These are phyloP conservation scores for Penicillium lividum DNA, from an alignment of 495 filamentous ascomycete species.

Conservation along the genomic window DNA sequence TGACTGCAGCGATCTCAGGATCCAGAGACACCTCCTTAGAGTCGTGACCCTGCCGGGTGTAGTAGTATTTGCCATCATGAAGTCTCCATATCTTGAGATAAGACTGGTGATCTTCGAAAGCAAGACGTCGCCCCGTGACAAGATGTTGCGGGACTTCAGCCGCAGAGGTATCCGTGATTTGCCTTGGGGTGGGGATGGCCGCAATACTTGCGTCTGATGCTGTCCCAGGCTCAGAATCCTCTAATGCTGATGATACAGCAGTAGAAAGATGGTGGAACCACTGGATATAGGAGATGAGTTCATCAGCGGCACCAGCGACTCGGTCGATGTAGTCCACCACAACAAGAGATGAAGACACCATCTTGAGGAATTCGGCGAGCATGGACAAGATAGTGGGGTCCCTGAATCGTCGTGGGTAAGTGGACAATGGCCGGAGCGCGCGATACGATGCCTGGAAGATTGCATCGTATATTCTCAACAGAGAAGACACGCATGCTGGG, in stretches of 20 bases:
- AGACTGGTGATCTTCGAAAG: conserved; percentile 38
- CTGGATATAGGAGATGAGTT: conserved; percentile 29
- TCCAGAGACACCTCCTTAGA: conserved; percentile 37
- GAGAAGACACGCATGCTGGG: conserved; percentile 40
- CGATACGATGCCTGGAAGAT: conserved; percentile 45
- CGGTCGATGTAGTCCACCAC: conserved; percentile 56
- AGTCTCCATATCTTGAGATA: conserved; percentile 42
- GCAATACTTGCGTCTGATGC: conserved; percentile 1
- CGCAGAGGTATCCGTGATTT: not conserved
- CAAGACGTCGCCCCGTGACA: conserved; percentile 28
- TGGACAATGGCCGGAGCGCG: conserved; percentile 35
- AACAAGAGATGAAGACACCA: conserved; percentile 47
- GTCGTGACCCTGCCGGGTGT: conserved; percentile 38
- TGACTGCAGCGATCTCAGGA: conserved; percentile 17
- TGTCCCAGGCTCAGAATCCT: not conserved
- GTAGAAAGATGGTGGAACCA: conserved; percentile 37
- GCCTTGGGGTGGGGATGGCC: not conserved
- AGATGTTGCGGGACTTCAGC: conserved; percentile 23
- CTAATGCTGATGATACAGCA: conserved; percentile 23
- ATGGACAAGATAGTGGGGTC: conserved; percentile 43
- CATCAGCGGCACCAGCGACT: conserved; percentile 21
- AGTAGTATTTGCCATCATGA: conserved; percentile 44
- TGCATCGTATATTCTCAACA: conserved; percentile 43
- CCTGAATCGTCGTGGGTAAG: conserved; percentile 34
- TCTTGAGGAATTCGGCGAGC: conserved; percentile 44